These are phyloP conservation scores for Hondaea fermentalgiana DNA, from an alignment of 108 stramenopile genomes.

Conservation along the genomic window DNA sequence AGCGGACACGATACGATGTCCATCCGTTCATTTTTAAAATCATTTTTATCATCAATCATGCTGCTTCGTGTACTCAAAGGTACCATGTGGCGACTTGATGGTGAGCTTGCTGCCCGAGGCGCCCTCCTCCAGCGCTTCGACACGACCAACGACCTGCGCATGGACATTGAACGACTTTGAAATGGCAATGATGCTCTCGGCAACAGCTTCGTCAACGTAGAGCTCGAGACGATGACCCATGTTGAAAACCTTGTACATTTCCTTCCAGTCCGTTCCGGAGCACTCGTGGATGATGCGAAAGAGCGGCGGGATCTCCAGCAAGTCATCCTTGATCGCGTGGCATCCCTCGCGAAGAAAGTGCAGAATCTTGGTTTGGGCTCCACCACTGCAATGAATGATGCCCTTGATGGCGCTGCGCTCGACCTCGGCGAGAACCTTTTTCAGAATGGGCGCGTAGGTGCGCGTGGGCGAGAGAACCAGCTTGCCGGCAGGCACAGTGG, in stretches of 20 bases:
- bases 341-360: neutral
- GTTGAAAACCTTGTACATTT: slow-evolving; percentile 26
- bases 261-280: neutral
- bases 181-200: neutral
- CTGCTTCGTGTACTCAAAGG: slow-evolving; percentile 13
- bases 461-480: slow-evolving; percentile 21
- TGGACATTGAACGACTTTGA: neutral
- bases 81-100: neutral
- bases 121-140: neutral
- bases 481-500: slow-evolving; percentile 17
- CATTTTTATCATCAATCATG: neutral
- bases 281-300: slow-evolving; percentile 6
- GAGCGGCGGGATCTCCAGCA: slow-evolving; percentile 4
- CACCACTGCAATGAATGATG: slow-evolving; percentile 14
- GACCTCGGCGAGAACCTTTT: neutral
- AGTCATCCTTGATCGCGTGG: slow-evolving; percentile 8
- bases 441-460: slow-evolving; percentile 21
- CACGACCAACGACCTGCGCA: slow-evolving; percentile 16
- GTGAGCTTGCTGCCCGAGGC: neutral
- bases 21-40: neutral
- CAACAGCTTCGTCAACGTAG: neutral
- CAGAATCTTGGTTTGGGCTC: slow-evolving; percentile 20
- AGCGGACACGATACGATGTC: too few species aligned
- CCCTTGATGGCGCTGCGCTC: neutral
- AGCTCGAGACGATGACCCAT: slow-evolving; percentile 21